Evolutionary conservation across 768 basidiomycete genomes (phyloP).

Genomic region (Pilatotrama ljubarskyi): DNA sequence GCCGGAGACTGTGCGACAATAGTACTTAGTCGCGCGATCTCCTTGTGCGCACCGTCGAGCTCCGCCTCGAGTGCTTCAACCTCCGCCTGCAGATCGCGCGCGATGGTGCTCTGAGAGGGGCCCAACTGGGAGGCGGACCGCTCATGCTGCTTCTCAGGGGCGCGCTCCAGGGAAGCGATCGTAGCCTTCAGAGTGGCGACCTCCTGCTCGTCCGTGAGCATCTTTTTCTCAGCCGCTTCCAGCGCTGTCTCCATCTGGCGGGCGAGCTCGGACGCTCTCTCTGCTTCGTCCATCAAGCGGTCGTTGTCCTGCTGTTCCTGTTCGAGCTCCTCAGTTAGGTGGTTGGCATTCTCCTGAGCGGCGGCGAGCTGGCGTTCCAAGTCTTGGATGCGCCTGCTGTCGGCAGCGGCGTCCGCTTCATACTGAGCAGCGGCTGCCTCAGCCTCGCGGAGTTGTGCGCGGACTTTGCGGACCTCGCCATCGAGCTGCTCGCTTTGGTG

Average conservation of each 20-base stretch:
- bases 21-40: constrained; percentile 69
- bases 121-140: constrained; percentile 27
- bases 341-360: constrained; percentile 46
- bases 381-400: constrained; percentile 51
- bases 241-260: constrained; percentile 76
- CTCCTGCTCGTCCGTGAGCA: constrained; percentile 58
- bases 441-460: constrained; percentile 41
- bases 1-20: constrained; percentile 72
- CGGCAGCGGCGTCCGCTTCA: constrained; percentile 56
- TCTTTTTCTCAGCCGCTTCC: constrained; percentile 71
- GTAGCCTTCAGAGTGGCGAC: constrained; percentile 52
- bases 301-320: constrained; percentile 50
- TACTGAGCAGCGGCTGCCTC: constrained; percentile 58
- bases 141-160: constrained; percentile 35
- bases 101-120: constrained; percentile 30
- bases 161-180: constrained; percentile 57
- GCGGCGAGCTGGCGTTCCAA: constrained; percentile 57
- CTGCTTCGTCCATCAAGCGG: constrained; percentile 51
- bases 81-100: constrained; percentile 49
- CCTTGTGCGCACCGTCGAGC: constrained; percentile 73
- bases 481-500: constrained; percentile 26
- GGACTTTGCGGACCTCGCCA: constrained; percentile 39
- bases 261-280: constrained; percentile 55
- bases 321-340: constrained; percentile 46
- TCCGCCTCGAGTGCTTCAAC: constrained; percentile 70